phyloP scores from a whole-genome alignment of 2,329 filamentous ascomycete genomes.

The Geoglossum cookeanum region DNA sequence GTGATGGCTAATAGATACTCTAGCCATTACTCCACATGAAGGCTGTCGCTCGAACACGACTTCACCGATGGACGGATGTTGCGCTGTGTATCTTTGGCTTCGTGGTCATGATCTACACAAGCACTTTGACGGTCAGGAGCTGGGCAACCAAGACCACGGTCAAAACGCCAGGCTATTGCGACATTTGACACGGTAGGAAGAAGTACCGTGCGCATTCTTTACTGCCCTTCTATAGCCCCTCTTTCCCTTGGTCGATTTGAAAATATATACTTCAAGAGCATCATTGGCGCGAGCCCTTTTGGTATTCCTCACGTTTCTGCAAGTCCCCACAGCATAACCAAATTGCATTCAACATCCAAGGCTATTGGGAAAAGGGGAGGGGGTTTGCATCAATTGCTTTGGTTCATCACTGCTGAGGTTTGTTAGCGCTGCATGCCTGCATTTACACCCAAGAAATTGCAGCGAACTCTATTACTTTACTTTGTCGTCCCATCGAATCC shows the following conservation, averaged over 20 bases:
- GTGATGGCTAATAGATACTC: conserved; percentile 15
- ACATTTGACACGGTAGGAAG: conserved; percentile 18
- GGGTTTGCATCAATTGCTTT: no score
- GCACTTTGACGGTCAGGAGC: conserved; percentile 63
- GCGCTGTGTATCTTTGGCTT: conserved; percentile 63
- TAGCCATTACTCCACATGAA: conserved; percentile 81
- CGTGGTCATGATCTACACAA: conserved; percentile 82
- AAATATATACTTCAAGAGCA: no score
- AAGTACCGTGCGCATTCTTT: no score
- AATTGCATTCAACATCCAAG: not conserved
- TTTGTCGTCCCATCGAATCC: no score
- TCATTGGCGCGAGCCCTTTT: not conserved
- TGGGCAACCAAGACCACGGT: conserved; percentile 48
- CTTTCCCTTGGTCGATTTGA: not conserved
- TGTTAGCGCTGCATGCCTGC: no score
- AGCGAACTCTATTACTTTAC: no score
- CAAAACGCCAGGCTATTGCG: conserved; percentile 44
- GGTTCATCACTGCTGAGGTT: no score
- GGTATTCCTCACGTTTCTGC: not conserved
- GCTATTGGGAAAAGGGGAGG: not conserved
- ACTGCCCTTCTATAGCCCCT: not conserved
- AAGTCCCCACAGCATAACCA: not conserved
- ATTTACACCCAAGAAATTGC: no score
- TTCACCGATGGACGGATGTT: conserved; percentile 55
- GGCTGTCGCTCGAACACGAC: conserved; percentile 49